Evolutionary conservation across 2,329 filamentous ascomycete species (phyloP).

Genomic region (Colletotrichum paranaense): DNA sequence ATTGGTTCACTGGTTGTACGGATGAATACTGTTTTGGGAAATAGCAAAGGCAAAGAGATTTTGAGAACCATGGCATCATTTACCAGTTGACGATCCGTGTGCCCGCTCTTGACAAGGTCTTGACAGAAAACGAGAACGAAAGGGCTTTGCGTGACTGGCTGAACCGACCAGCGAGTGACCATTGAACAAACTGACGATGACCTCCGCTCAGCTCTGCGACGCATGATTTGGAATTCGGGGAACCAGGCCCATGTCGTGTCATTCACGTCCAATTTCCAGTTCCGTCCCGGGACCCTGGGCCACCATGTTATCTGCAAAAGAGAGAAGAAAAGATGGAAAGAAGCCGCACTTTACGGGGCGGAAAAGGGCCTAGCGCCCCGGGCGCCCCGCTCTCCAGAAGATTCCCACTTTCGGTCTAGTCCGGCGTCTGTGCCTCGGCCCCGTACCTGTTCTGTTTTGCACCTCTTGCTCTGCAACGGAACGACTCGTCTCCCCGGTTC

Average conservation of each 20-base stretch:
- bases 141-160: no score
- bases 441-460: neutral
- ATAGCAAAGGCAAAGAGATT: neutral
- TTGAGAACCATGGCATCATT: neutral
- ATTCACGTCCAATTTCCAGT: neutral
- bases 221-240: slow-evolving; percentile 26
- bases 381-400: neutral
- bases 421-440: slow-evolving; percentile 18
- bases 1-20: no score
- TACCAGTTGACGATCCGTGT: neutral
- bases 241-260: neutral
- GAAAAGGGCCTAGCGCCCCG: slow-evolving; percentile 1
- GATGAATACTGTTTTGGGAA: neutral
- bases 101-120: neutral
- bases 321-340: neutral
- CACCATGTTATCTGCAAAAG: neutral
- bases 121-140: neutral
- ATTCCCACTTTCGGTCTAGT: slow-evolving; percentile 24
- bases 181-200: no score
- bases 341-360: neutral
- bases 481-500: slow-evolving; percentile 13
- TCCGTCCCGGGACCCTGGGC: neutral
- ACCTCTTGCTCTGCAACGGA: neutral
- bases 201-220: neutral
- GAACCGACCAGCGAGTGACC: no score